Evolutionary conservation across 2,329 filamentous ascomycete species (phyloP).

Genomic region (Colletotrichum ledebouriae): DNA sequence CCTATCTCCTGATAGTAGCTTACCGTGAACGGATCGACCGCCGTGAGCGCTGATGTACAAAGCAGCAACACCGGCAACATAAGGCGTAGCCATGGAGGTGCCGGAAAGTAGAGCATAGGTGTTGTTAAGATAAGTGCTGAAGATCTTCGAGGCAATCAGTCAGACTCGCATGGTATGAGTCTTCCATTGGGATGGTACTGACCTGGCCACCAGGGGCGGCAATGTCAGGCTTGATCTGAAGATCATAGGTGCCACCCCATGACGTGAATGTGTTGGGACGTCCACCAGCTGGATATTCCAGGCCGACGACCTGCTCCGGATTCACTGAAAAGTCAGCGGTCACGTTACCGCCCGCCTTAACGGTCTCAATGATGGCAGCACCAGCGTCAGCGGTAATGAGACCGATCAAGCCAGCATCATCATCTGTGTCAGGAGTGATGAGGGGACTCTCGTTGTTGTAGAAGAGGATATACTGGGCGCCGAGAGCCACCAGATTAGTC

Average conservation of each 20-base stretch:
- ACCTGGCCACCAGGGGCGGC: slow-evolving; percentile 56
- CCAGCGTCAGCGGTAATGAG: slow-evolving; percentile 46
- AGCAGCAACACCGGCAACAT: slow-evolving; percentile 58
- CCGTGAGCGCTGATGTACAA: slow-evolving; percentile 52
- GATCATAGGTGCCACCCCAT: slow-evolving; percentile 60
- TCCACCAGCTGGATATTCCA: slow-evolving; percentile 49
- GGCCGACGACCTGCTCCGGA: slow-evolving; percentile 44
- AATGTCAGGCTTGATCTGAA: slow-evolving; percentile 59
- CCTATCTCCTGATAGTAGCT: not conserved
- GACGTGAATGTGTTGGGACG: slow-evolving; percentile 55
- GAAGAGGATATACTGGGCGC: slow-evolving; percentile 49
- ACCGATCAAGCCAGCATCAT: slow-evolving; percentile 43
- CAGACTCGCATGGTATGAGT: not conserved
- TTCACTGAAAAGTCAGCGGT: slow-evolving; percentile 49
- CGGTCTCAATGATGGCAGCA: slow-evolving; percentile 46
- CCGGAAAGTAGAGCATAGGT: slow-evolving; percentile 57
- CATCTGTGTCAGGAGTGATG: slow-evolving; percentile 39
- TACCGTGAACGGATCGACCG: slow-evolving; percentile 49
- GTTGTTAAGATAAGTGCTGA: slow-evolving; percentile 57
- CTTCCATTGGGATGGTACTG: not conserved
- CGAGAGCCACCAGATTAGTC: slow-evolving; percentile 46
- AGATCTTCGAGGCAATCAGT: slow-evolving; percentile 38
- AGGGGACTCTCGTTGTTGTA: slow-evolving; percentile 48
- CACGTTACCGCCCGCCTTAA: slow-evolving; percentile 47
- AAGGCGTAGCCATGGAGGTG: slow-evolving; percentile 63